A percentile compares a stretch with the other conserved stretches of the same genome.
Conservation (phyloP, 768 basidiomycete species). For the Pleurotus tuoliensis region DNA sequence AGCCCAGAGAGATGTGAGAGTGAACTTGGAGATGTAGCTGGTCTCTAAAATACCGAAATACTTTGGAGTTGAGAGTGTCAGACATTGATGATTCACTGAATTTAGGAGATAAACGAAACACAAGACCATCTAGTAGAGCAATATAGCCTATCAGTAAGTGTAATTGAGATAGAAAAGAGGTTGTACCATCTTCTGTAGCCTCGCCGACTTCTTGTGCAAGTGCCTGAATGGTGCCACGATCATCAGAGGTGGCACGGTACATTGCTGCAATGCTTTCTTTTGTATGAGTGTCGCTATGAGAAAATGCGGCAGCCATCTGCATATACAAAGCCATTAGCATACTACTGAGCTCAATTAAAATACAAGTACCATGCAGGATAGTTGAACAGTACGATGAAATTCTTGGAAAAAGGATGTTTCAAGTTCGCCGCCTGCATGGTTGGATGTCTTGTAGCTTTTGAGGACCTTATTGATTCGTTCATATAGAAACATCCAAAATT, state of each 20-base stretch:
- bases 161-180: too few relatives aligned
- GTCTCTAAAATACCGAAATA: too few relatives aligned
- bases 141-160: too few relatives aligned
- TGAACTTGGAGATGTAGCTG: too few relatives aligned
- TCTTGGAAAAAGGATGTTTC: constrained; percentile 3
- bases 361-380: not conserved
- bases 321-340: too few relatives aligned
- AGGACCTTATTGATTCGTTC: constrained; percentile 32
- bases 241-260: not conserved
- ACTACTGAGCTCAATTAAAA: too few relatives aligned
- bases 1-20: not conserved
- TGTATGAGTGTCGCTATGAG: not conserved
- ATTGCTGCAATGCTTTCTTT: not conserved
- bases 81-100: too few relatives aligned
- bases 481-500: constrained; percentile 34
- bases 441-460: constrained; percentile 29
- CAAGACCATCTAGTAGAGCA: not conserved
- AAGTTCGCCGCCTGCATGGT: constrained; percentile 15
- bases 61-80: not conserved
- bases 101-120: too few relatives aligned
- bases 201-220: not conserved
- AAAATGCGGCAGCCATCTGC: not conserved
- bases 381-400: constrained; percentile 1
- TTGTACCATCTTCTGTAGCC: not conserved
- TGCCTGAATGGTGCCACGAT: not conserved